These are phyloP conservation scores for Acanthamoeba royreba DNA, from an alignment of 208 protist species.

Conservation along the genomic window DNA sequence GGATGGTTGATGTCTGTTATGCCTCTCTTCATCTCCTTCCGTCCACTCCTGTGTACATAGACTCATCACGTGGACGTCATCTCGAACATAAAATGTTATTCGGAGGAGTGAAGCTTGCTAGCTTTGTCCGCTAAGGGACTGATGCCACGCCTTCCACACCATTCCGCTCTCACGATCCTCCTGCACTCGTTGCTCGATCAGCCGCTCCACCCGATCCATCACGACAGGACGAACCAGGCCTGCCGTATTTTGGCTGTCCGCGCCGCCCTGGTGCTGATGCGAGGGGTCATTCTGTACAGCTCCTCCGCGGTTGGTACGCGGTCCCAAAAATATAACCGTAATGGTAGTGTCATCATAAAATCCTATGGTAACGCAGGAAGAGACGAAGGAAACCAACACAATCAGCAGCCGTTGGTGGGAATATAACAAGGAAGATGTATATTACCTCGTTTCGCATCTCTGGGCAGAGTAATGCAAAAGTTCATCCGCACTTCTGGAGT, in stretches of 20 bases:
- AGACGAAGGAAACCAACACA: no score
- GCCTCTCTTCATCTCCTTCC: no score
- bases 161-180: not conserved
- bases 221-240: not conserved
- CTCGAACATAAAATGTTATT: not conserved
- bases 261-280: no score
- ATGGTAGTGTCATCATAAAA: not conserved
- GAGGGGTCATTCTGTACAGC: not conserved
- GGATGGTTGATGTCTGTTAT: no score
- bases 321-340: not conserved
- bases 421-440: no score
- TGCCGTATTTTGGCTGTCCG: not conserved
- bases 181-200: not conserved
- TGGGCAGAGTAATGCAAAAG: not conserved
- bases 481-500: not conserved
- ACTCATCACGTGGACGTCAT: no score
- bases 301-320: not conserved
- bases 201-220: not conserved
- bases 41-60: no score
- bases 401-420: no score
- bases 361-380: no score
- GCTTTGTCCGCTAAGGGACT: not conserved
- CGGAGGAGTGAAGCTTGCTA: not conserved
- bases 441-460: not conserved
- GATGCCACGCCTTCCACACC: not conserved